phyloP scores from a whole-genome alignment of 805 yeast genomes.

The Candida sithepensis region DNA sequence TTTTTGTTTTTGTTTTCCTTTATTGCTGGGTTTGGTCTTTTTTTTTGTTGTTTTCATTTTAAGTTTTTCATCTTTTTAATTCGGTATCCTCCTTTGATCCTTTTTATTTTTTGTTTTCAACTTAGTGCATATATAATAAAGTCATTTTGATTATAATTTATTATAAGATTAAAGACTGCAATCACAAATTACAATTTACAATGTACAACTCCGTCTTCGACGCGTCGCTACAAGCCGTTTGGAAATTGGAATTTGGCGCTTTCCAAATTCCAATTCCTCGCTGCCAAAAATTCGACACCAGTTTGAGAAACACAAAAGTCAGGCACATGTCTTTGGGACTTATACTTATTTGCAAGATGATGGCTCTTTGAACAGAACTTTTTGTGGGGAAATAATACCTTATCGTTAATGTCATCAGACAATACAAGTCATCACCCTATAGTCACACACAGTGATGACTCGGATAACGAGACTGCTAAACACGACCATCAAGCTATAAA shows the following conservation, averaged over 20 bases:
- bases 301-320: background rate
- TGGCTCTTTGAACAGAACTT: no score
- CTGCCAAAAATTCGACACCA: no score
- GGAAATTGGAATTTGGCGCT: no score
- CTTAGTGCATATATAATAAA: no score
- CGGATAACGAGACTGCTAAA: constrained; percentile 10
- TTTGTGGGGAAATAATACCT: background rate
- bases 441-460: background rate
- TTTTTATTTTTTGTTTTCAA: background rate
- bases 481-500: constrained; percentile 27
- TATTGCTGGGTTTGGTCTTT: background rate
- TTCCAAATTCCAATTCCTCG: no score
- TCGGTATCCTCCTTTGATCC: background rate
- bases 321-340: constrained; percentile 1
- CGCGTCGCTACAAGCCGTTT: no score
- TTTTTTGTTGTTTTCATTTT: background rate
- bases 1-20: background rate
- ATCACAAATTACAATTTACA: no score
- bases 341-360: background rate
- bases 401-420: background rate
- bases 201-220: no score
- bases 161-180: no score
- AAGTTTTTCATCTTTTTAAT: background rate
- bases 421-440: background rate
- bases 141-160: no score